Base-by-base conservation (phyloP, 2,329 filamentous ascomycete genomes). In the Corinectria fuckeliana region DNA sequence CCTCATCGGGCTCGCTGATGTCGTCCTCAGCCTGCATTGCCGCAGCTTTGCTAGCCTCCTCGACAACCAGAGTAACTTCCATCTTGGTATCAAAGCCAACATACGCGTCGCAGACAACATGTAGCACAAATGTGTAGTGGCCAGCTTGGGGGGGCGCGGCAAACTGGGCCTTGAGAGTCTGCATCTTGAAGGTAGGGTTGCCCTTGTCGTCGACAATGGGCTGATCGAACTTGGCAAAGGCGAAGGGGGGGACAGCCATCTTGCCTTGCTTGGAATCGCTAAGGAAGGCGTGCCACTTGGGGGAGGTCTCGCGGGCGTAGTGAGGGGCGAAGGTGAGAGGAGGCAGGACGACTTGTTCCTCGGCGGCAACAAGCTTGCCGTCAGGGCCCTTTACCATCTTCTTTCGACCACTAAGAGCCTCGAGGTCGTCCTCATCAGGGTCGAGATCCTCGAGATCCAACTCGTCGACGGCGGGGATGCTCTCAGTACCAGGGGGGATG, bases 151-250 rank as follows among this genome's bases (percentile, higher is more conserved):
- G 93, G 41, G 95, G 95, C 1, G 95, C 94, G 66, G 94, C 92
- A 77, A 99, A 99, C 75, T 97, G 92, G 75, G 96, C 94, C 83
- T 97, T 98, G 71, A 98, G 82, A 3, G 95, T 99, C 77, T 98
- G 93, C 79, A 99, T 89, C 71, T 93, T 90, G 80, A 92, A 99
- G 2, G 95, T 98, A 2, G 94, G 94, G 74, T 91, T 91, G 69
- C 91, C 92, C 62, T 88, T 84, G 38, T 87, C 88, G 68, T 91
- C 88, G 64, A 95, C 91, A 28, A 97, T 88, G 26, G 92, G 91
- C 80, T 93, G 91, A 76, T 97, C 93, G 74, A 99, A 98, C 44
- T 89, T 89, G 39, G 89, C 88, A 78, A 99, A 98, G n/a, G 91
- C 92, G 76, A 97, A 97, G 0, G 96, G 95, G 2, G 94, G 94